Evolutionary conservation across 139 green algal genomes (phyloP).

Genomic region (Chlamydomonas eustigma): DNA sequence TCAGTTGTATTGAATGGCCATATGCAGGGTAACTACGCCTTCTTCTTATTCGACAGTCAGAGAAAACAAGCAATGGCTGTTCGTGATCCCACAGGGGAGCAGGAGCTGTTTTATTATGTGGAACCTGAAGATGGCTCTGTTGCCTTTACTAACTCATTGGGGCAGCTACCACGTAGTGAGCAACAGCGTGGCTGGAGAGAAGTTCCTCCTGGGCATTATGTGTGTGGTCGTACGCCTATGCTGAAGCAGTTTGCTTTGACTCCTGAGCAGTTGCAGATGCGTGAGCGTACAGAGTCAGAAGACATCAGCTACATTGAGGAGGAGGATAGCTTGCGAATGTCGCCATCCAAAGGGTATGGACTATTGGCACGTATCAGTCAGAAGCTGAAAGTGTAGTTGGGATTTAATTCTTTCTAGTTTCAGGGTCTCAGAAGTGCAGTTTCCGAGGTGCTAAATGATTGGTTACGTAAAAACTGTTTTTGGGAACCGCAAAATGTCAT

Average conservation of each 20-base stretch:
- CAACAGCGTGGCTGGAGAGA: conserved; percentile 46
- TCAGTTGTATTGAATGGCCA: no score
- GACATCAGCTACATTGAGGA: background rate
- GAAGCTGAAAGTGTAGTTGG: background rate
- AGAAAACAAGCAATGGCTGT: conserved; percentile 58
- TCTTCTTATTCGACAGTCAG: conserved; percentile 62
- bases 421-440: no score
- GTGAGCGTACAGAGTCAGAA: conserved; percentile 2
- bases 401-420: background rate
- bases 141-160: conserved; percentile 34
- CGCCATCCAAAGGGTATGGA: background rate
- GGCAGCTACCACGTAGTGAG: conserved; percentile 25
- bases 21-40: conserved; percentile 74
- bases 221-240: conserved; percentile 43
- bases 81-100: conserved; percentile 39
- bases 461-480: no score
- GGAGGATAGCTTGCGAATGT: background rate
- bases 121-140: conserved; percentile 42
- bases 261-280: conserved; percentile 48
- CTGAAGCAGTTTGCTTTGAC: conserved; percentile 72
- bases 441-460: no score
- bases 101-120: conserved; percentile 58
- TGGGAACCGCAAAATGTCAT: no score
- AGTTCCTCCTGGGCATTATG: conserved; percentile 65
- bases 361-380: background rate